Evolutionary conservation across 345 rosid species (phyloP).

Genomic region (Iberis pinnata): DNA sequence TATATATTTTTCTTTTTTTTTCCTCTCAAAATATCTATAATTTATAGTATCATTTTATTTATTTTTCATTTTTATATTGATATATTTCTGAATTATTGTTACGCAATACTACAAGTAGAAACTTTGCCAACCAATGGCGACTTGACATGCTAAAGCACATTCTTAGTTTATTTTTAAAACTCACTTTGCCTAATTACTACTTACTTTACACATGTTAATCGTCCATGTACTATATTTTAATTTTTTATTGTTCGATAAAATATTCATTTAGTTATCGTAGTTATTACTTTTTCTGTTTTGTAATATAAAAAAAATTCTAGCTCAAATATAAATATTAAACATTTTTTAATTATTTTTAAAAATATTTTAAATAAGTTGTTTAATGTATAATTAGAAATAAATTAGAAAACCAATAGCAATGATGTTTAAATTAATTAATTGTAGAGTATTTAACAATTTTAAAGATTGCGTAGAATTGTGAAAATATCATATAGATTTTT

Average conservation of each 20-base stretch:
- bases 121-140: not conserved
- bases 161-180: not conserved
- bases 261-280: too few relatives aligned
- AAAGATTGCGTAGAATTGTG: too few relatives aligned
- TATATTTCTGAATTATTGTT: not conserved
- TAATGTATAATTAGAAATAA: too few relatives aligned
- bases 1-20: not conserved
- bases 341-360: too few relatives aligned
- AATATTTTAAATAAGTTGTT: too few relatives aligned
- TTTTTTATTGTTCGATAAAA: not conserved
- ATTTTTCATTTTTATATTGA: not conserved
- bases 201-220: not conserved
- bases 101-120: not conserved
- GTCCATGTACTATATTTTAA: not conserved
- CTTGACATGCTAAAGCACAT: constrained; percentile 17
- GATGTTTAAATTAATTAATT: too few relatives aligned
- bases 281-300: too few relatives aligned
- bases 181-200: constrained; percentile 4
- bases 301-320: too few relatives aligned
- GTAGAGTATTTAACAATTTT: too few relatives aligned
- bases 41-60: not conserved
- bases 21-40: not conserved
- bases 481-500: too few relatives aligned
- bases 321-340: too few relatives aligned
- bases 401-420: too few relatives aligned